These are phyloP conservation scores for Kodamaea fungicola DNA, from an alignment of 1,139 yeast genomes.

Conservation along the genomic window DNA sequence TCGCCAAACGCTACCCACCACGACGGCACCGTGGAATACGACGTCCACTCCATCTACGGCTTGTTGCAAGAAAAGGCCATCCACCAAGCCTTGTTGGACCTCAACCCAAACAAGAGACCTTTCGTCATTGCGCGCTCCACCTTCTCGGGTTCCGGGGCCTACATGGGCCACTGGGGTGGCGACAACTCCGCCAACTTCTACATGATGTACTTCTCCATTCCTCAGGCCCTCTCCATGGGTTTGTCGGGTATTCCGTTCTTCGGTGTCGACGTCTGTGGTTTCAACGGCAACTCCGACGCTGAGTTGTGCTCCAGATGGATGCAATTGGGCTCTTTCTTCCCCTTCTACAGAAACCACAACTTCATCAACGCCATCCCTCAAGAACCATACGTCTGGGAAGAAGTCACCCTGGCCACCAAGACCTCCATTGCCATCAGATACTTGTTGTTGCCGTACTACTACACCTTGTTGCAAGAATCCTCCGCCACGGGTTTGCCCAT, in stretches of 20 bases:
- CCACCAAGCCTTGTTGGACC: slow-evolving; percentile 16
- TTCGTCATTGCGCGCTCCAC: slow-evolving; percentile 20
- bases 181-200: slow-evolving; percentile 19
- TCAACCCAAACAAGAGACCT: slow-evolving; percentile 18
- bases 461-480: slow-evolving; percentile 20
- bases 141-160: slow-evolving; percentile 18
- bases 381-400: slow-evolving; percentile 22
- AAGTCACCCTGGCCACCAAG: slow-evolving; percentile 17
- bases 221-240: slow-evolving; percentile 22
- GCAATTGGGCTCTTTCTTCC: slow-evolving; percentile 24
- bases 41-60: slow-evolving; percentile 20
- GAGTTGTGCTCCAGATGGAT: slow-evolving; percentile 25
- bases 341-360: slow-evolving; percentile 23
- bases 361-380: slow-evolving; percentile 19
- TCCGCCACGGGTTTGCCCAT: slow-evolving; percentile 20
- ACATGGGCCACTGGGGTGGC: slow-evolving; percentile 24
- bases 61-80: slow-evolving; percentile 18
- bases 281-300: slow-evolving; percentile 20
- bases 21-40: slow-evolving; percentile 29
- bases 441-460: slow-evolving; percentile 20
- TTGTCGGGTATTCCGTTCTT: slow-evolving; percentile 21
- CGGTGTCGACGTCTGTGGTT: slow-evolving; percentile 24
- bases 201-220: slow-evolving; percentile 20
- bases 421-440: slow-evolving; percentile 19
- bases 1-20: slow-evolving; percentile 29